These are phyloP conservation scores for Exophiala alcalophila DNA, from an alignment of 2,329 filamentous ascomycete genomes.

Conservation along the genomic window DNA sequence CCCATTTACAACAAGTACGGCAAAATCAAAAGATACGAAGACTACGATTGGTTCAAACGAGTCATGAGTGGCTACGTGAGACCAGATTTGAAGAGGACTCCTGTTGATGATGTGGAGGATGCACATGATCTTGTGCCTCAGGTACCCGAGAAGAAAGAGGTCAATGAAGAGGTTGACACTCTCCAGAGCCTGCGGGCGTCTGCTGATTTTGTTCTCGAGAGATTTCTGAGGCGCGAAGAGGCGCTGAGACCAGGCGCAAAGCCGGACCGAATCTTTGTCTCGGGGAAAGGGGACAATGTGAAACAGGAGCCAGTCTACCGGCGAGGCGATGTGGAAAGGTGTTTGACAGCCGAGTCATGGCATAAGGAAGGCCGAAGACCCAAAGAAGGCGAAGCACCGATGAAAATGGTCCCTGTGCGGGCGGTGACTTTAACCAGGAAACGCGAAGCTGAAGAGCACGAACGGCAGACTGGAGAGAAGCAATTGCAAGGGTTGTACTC, in stretches of 20 bases:
- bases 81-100: slow-evolving; percentile 55
- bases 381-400: slow-evolving; percentile 64
- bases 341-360: slow-evolving; percentile 94
- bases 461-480: slow-evolving; percentile 76
- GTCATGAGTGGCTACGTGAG: slow-evolving; percentile 72
- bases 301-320: slow-evolving; percentile 78
- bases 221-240: slow-evolving; percentile 89
- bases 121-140: slow-evolving; percentile 70
- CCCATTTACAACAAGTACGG: slow-evolving; percentile 74
- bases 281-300: slow-evolving; percentile 68
- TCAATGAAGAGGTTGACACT: slow-evolving; percentile 74
- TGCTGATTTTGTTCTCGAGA: slow-evolving; percentile 76
- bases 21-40: slow-evolving; percentile 71
- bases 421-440: slow-evolving; percentile 85
- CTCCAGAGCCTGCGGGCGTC: slow-evolving; percentile 86
- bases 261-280: slow-evolving; percentile 71
- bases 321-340: slow-evolving; percentile 74
- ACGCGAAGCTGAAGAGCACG: slow-evolving; percentile 81
- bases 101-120: slow-evolving; percentile 77
- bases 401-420: slow-evolving; percentile 86
- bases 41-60: slow-evolving; percentile 84
- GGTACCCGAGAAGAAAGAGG: slow-evolving; percentile 69
- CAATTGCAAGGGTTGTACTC: slow-evolving; percentile 83
- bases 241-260: slow-evolving; percentile 68
- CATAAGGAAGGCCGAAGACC: slow-evolving; percentile 90